Percentiles rank a stretch among this genome's conserved stretches.
phyloP scores from a whole-genome alignment of 345 rosid species.

The Fremontodendron californicum region DNA sequence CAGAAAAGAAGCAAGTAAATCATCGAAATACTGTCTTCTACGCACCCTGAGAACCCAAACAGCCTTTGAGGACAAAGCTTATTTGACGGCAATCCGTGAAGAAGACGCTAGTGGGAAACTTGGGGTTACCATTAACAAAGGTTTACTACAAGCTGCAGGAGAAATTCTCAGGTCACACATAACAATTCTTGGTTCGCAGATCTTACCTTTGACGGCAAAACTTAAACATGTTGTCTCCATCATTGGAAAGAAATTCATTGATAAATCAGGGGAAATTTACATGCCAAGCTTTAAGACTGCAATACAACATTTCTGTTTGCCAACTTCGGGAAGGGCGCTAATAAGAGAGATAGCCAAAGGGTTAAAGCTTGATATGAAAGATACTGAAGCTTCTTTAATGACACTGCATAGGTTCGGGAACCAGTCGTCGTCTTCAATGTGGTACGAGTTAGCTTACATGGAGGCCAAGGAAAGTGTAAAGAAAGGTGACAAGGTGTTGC shows the following conservation, averaged over 20 bases:
- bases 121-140: conserved; percentile 46
- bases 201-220: conserved; percentile 36
- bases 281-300: conserved; percentile 44
- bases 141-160: conserved; percentile 33
- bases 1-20: conserved; percentile 25
- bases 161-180: conserved; percentile 36
- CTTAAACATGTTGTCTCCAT: conserved; percentile 26
- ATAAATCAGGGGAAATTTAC: conserved; percentile 31
- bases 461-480: conserved; percentile 48
- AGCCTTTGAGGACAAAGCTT: background rate
- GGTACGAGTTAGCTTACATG: conserved; percentile 51
- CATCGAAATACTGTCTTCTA: conserved; percentile 37
- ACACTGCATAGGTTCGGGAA: conserved; percentile 58
- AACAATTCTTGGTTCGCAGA: conserved; percentile 31
- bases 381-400: conserved; percentile 48
- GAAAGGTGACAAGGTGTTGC: conserved; percentile 51
- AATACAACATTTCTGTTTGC: conserved; percentile 51
- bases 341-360: conserved; percentile 45
- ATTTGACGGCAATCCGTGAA: conserved; percentile 19
- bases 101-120: conserved; percentile 49
- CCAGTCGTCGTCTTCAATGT: conserved; percentile 53
- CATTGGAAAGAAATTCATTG: conserved; percentile 21
- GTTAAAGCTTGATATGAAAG: conserved; percentile 33
- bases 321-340: conserved; percentile 41
- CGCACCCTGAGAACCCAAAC: background rate